Evolutionary conservation across 495 filamentous ascomycete genomes (phyloP).

Genomic region (Hyaloscypha bicolor): DNA sequence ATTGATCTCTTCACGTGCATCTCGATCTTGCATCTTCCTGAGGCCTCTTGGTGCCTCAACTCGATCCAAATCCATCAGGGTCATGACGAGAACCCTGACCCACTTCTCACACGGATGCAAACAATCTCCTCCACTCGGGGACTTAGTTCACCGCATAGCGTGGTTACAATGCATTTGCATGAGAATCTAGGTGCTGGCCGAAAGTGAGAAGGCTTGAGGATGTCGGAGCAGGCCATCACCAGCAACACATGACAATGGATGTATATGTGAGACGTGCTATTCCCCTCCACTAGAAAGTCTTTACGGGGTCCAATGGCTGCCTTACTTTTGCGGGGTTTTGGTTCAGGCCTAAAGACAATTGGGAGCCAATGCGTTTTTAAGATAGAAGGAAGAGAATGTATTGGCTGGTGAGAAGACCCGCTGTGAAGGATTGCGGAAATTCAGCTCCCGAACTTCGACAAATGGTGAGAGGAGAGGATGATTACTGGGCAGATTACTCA

Average conservation of each 20-base stretch:
- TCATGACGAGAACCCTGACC: not conserved
- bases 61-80: not conserved
- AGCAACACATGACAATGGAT: not conserved
- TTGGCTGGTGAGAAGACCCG: not conserved
- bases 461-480: not conserved
- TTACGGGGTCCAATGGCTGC: not conserved
- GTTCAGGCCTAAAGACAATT: not conserved
- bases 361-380: not conserved
- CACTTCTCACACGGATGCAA: not conserved
- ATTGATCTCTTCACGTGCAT: not conserved
- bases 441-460: not conserved
- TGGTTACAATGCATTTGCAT: not conserved
- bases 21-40: not conserved
- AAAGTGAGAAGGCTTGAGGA: not conserved
- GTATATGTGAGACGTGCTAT: not conserved
- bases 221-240: not conserved
- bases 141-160: not conserved
- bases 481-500: not conserved
- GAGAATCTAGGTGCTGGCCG: not conserved
- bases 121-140: not conserved
- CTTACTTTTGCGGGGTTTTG: not conserved
- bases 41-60: not conserved
- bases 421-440: not conserved
- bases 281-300: not conserved
- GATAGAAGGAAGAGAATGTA: not conserved